Conservation (phyloP, 2,329 filamentous ascomycete genomes). For the Coniochaeta prunicola region DNA sequence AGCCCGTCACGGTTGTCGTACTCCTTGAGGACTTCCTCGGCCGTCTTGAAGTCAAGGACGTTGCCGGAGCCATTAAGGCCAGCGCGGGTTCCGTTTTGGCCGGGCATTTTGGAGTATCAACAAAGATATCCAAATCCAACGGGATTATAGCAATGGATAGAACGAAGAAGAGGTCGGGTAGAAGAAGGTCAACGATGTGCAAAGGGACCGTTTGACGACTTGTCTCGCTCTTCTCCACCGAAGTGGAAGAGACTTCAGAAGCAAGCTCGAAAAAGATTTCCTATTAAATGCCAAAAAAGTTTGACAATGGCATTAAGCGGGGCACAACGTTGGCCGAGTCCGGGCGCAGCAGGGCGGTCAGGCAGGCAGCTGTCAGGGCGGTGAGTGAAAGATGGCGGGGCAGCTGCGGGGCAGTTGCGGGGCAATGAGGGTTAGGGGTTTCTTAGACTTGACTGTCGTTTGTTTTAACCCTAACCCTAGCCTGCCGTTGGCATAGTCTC, state of each 20-base stretch:
- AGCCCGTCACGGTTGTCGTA: slow-evolving; percentile 81
- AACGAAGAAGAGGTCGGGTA: not conserved
- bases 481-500: too few relatives aligned
- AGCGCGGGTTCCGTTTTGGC: slow-evolving; percentile 39
- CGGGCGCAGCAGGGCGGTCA: too few relatives aligned
- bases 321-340: too few relatives aligned
- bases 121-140: slow-evolving; percentile 17
- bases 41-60: slow-evolving; percentile 66
- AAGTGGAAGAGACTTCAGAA: not conserved
- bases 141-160: not conserved
- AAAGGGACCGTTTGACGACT: not conserved
- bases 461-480: too few relatives aligned
- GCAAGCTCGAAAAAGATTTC: not conserved
- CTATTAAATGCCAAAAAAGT: not conserved
- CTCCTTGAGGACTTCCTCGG: slow-evolving; percentile 73
- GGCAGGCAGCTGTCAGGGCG: too few relatives aligned
- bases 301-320: not conserved
- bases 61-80: slow-evolving; percentile 45
- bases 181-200: slow-evolving; percentile 1
- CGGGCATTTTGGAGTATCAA: slow-evolving; percentile 53
- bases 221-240: not conserved
- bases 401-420: too few relatives aligned
- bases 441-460: too few relatives aligned
- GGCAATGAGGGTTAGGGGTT: too few relatives aligned
- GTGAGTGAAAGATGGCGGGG: too few relatives aligned